Percentiles rank a stretch among this genome's conserved stretches.
Evolutionary conservation across 305 asterid genomes (phyloP).

Genomic region (Solanum hybrid): DNA sequence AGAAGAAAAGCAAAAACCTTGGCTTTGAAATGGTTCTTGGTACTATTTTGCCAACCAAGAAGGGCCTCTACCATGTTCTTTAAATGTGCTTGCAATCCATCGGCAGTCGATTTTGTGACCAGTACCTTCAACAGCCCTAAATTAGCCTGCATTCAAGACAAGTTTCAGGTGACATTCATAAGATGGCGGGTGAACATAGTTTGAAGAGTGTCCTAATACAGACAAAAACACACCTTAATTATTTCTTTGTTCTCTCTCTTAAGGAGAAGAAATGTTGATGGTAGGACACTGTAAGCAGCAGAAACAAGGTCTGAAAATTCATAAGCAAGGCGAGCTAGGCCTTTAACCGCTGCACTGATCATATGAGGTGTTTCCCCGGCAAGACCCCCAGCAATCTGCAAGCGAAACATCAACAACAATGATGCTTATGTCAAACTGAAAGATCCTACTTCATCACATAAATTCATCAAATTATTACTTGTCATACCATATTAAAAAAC

Average conservation of each 20-base stretch:
- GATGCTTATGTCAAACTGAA: neutral
- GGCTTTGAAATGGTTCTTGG: slow-evolving; percentile 82
- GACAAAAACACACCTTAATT: slow-evolving; percentile 39
- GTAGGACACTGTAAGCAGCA: slow-evolving; percentile 61
- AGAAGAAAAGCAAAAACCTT: slow-evolving; percentile 43
- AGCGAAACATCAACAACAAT: neutral
- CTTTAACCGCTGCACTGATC: slow-evolving; percentile 91
- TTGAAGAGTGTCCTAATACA: neutral
- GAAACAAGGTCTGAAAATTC: slow-evolving; percentile 86
- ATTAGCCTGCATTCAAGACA: slow-evolving; percentile 54
- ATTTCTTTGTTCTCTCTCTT: slow-evolving; percentile 81
- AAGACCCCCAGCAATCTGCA: slow-evolving; percentile 84
- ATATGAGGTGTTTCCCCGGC: slow-evolving; percentile 88
- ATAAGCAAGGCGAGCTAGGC: slow-evolving; percentile 94
- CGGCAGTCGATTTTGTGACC: slow-evolving; percentile 81
- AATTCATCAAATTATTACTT: neutral
- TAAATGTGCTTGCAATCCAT: slow-evolving; percentile 61
- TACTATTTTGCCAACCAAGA: slow-evolving; percentile 68
- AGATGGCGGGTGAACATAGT: neutral
- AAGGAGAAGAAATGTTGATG: slow-evolving; percentile 76
- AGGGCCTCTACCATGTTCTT: slow-evolving; percentile 70
- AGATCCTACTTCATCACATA: neutral
- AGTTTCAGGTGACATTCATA: neutral
- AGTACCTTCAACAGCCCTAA: slow-evolving; percentile 85
- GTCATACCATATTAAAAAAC: slow-evolving; percentile 66